Evolutionary conservation across 108 stramenopile genomes (phyloP).

Genomic region (Pseudonitzschia pungens): DNA sequence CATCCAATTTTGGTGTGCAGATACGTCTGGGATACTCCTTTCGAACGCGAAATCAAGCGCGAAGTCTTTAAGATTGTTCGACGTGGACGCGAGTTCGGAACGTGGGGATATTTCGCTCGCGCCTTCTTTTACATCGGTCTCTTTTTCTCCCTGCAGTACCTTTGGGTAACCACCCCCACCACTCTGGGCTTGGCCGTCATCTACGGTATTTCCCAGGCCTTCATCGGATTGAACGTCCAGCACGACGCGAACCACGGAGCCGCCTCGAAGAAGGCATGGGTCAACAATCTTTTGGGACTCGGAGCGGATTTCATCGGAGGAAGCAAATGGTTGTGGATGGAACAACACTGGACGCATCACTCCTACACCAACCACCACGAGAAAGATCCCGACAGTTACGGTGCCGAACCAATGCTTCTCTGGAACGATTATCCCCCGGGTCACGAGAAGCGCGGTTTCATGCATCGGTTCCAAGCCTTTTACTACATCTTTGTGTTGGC

Average conservation of each 20-base stretch:
- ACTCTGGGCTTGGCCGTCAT: conserved; percentile 54
- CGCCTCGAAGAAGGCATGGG: conserved; percentile 71
- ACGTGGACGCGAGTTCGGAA: conserved; percentile 84
- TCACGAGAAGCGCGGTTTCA: conserved; percentile 63
- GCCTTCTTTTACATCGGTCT: conserved; percentile 70
- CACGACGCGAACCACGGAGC: conserved; percentile 97
- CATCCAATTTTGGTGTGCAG: conserved; percentile 20
- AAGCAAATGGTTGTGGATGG: conserved; percentile 87
- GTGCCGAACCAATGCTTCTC: conserved; percentile 82
- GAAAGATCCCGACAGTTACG: conserved; percentile 81
- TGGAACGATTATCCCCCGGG: conserved; percentile 81
- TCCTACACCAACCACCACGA: conserved; percentile 81
- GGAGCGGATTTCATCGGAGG: conserved; percentile 91
- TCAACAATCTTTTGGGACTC: conserved; percentile 83
- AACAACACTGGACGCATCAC: conserved; percentile 89
- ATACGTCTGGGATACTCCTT: conserved; percentile 83
- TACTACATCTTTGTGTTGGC: conserved; percentile 65
- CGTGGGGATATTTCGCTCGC: conserved; percentile 69
- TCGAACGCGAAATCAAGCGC: conserved; percentile 82
- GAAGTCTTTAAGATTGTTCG: conserved; percentile 90
- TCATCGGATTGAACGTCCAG: conserved; percentile 91
- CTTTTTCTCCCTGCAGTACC: conserved; percentile 63
- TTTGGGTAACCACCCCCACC: conserved; percentile 56
- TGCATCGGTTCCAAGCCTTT: conserved; percentile 76
- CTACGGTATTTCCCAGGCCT: conserved; percentile 79